phyloP scores from a whole-genome alignment of 1,284 basidiomycete species.

The Cutaneotrichosporon spelunceum region DNA sequence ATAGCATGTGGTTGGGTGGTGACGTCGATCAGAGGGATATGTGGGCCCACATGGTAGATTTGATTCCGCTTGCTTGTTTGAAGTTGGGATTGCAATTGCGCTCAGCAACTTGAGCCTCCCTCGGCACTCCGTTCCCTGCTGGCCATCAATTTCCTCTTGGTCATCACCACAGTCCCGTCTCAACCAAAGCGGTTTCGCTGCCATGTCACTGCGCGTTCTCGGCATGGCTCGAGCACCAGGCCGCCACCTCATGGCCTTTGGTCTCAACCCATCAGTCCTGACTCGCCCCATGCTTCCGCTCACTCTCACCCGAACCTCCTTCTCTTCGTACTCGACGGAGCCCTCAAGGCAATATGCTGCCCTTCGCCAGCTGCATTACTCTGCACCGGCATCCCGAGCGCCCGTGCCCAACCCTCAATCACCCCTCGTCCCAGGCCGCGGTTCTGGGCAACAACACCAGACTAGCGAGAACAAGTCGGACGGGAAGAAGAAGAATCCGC shows the following conservation, averaged over 20 bases:
- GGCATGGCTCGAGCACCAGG: background rate
- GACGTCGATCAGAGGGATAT: background rate
- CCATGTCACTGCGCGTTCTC: conserved; percentile 12
- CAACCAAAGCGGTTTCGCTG: too few species aligned
- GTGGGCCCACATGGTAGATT: background rate
- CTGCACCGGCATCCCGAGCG: conserved; percentile 7
- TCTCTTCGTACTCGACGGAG: background rate
- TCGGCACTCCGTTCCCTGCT: background rate
- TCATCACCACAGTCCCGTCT: background rate
- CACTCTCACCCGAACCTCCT: background rate
- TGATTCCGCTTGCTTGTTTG: background rate
- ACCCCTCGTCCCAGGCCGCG: conserved; percentile 16
- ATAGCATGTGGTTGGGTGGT: background rate
- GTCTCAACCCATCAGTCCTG: background rate
- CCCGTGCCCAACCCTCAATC: conserved; percentile 16
- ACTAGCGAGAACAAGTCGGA: background rate
- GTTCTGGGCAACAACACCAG: background rate
- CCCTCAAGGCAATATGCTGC: conserved; percentile 3
- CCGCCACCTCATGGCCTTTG: background rate
- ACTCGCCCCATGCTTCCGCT: background rate
- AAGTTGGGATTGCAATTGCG: background rate
- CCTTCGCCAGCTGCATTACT: conserved; percentile 1
- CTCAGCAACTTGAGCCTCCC: too few species aligned
- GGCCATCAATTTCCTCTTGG: background rate
- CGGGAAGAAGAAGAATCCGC: conserved; percentile 18